Evolutionary conservation across 106 monocot species (phyloP).

Genomic region (Dioscorea zingiberensis): DNA sequence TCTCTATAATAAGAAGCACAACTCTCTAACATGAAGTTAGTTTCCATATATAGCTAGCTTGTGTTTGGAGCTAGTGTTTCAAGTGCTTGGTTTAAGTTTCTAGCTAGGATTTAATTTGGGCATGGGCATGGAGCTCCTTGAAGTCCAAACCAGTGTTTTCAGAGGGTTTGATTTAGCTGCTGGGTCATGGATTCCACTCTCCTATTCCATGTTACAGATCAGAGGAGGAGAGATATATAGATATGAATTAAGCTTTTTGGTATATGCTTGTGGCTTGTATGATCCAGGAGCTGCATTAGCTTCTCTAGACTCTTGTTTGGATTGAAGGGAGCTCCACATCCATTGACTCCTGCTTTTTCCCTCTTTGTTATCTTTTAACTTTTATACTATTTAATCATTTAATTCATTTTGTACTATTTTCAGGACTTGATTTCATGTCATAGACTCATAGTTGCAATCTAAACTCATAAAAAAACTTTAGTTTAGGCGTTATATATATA

Average conservation of each 20-base stretch:
- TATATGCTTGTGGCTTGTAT: conserved; percentile 16
- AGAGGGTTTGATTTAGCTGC: conserved; percentile 14
- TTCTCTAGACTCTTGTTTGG: conserved; percentile 7
- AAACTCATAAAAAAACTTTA: no score
- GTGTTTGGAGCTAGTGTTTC: no score
- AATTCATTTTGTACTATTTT: no score
- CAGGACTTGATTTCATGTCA: no score
- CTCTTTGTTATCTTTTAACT: no score
- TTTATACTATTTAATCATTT: no score
- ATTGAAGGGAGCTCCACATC: conserved; percentile 19
- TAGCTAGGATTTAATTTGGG: background rate
- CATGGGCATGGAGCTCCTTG: conserved; percentile 11
- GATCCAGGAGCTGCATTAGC: conserved; percentile 9
- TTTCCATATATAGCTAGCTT: no score
- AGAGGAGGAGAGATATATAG: background rate
- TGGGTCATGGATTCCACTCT: conserved; percentile 13
- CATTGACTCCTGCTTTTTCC: background rate
- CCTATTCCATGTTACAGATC: conserved; percentile 2
- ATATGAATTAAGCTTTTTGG: background rate
- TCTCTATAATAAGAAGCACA: no score
- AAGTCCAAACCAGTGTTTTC: conserved; percentile 10
- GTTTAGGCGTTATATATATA: no score
- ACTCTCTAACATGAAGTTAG: no score
- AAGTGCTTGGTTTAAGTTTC: no score
- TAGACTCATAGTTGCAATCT: no score